A percentile compares a stretch with the other conserved stretches of the same genome.
Conservation (phyloP, 2,329 filamentous ascomycete genomes). For the Talaromyces sp. region DNA sequence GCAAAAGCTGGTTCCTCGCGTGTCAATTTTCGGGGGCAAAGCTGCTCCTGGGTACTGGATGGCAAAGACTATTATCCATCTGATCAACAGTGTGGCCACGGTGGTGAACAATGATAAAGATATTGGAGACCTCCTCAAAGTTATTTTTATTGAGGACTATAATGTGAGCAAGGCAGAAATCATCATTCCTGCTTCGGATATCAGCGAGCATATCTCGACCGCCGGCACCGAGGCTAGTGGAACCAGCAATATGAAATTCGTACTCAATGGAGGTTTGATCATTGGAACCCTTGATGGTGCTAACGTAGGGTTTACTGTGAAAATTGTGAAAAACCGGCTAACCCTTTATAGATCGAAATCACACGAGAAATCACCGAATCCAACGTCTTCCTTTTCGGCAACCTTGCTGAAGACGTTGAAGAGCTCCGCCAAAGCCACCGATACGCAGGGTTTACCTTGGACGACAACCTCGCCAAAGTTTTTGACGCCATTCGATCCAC, state of each 20-base stretch:
- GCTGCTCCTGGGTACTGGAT: slow-evolving; percentile 99
- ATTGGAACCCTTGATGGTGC: slow-evolving; percentile 98
- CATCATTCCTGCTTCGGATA: slow-evolving; percentile 87
- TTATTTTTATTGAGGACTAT: slow-evolving; percentile 96
- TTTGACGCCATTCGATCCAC: slow-evolving; percentile 76
- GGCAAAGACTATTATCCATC: slow-evolving; percentile 97
- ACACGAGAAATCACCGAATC: slow-evolving; percentile 93
- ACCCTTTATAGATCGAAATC: slow-evolving; percentile 71
- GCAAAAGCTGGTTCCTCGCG: slow-evolving; percentile 80
- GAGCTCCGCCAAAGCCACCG: slow-evolving; percentile 87
- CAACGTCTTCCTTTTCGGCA: slow-evolving; percentile 98
- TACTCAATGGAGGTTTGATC: slow-evolving; percentile 91
- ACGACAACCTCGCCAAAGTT: slow-evolving; percentile 70
- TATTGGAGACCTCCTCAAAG: slow-evolving; percentile 90
- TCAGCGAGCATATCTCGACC: slow-evolving; percentile 98
- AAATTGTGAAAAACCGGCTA: not conserved
- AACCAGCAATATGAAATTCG: slow-evolving; percentile 99
- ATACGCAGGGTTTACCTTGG: slow-evolving; percentile 73
- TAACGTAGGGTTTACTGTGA: slow-evolving; percentile 60
- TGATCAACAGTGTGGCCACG: slow-evolving; percentile 84
- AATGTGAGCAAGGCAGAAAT: slow-evolving; percentile 99
- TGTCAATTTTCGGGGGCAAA: slow-evolving; percentile 96
- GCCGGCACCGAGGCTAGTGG: slow-evolving; percentile 85
- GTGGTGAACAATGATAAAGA: slow-evolving; percentile 92
- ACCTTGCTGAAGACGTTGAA: slow-evolving; percentile 91